A percentile compares a stretch with the other conserved stretches of the same genome.
Conservation (phyloP, 129 eudicot genomes). For the Deinandra increscens region DNA sequence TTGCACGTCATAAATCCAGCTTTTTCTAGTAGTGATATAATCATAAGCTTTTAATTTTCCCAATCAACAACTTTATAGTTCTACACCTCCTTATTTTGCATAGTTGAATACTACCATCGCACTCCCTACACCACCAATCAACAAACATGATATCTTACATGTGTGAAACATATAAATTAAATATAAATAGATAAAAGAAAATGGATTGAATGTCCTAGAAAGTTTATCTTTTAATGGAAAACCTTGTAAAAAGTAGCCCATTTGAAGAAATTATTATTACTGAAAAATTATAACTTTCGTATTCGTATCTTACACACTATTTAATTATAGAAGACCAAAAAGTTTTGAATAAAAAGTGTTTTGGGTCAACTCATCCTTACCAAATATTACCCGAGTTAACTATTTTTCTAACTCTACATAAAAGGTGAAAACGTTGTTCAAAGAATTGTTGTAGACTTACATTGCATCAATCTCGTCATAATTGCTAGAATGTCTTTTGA, state of each 20-base stretch:
- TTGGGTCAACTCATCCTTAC: too few species aligned
- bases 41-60: too few species aligned
- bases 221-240: not conserved
- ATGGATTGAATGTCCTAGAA: not conserved
- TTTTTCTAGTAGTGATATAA: too few species aligned
- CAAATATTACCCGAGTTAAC: not conserved
- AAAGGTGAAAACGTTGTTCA: not conserved
- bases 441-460: slow-evolving; percentile 30
- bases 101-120: too few species aligned
- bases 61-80: too few species aligned
- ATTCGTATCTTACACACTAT: not conserved
- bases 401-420: not conserved
- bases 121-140: too few species aligned
- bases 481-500: slow-evolving; percentile 24
- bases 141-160: too few species aligned
- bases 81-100: too few species aligned
- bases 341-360: not conserved
- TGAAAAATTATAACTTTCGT: not conserved
- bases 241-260: not conserved
- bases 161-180: not conserved
- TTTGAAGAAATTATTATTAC: not conserved
- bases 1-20: too few species aligned
- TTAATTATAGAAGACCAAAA: not conserved
- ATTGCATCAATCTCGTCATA: slow-evolving; percentile 39
- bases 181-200: not conserved